phyloP scores from a whole-genome alignment of 345 rosid species.

The Psidium guajava region DNA sequence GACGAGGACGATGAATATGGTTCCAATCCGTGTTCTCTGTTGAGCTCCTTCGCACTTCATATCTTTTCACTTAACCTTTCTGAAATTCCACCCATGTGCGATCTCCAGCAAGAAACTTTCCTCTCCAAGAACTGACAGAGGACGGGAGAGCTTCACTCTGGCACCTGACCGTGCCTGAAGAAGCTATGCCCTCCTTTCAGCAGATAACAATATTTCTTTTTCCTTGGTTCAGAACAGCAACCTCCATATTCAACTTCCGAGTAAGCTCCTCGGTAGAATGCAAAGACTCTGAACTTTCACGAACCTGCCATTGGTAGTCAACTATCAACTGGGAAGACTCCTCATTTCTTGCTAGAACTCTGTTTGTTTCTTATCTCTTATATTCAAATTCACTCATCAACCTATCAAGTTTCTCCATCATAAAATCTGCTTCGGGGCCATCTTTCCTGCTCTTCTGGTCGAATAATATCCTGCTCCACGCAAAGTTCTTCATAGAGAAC shows the following conservation, averaged over 20 bases:
- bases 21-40: no score
- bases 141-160: no score
- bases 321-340: conserved; percentile 76
- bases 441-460: conserved; percentile 42
- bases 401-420: no score
- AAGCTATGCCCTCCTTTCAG: conserved; percentile 95
- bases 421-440: no score
- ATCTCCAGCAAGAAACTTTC: no score
- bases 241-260: conserved; percentile 83
- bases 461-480: conserved; percentile 54
- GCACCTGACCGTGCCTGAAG: no score
- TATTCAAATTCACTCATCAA: no score
- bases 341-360: conserved; percentile 66
- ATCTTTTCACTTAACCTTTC: no score
- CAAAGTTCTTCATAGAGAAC: conserved; percentile 48
- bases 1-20: no score
- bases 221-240: conserved; percentile 65
- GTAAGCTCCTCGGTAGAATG: conserved; percentile 66
- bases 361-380: conserved; percentile 62
- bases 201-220: conserved; percentile 67
- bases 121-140: no score
- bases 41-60: no score
- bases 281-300: conserved; percentile 63
- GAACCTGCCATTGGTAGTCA: conserved; percentile 70
- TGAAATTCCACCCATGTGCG: no score